Evolutionary conservation across 2,329 filamentous ascomycete species (phyloP).

Genomic region (Exophiala dermatitidis): DNA sequence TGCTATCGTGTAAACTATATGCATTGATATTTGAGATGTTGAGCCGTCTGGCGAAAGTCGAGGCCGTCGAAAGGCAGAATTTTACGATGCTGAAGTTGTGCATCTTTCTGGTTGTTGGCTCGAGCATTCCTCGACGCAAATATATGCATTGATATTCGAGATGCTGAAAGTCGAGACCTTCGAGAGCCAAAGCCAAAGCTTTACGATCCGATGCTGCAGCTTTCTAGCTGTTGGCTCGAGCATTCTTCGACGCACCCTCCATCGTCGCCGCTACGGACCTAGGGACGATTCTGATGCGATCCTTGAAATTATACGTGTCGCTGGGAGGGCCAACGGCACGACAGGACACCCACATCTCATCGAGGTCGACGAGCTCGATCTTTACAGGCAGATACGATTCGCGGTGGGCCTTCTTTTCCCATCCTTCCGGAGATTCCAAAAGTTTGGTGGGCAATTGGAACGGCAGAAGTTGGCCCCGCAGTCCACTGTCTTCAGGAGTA

Average conservation of each 20-base stretch:
- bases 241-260: neutral
- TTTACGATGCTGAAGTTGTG: neutral
- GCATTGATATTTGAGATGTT: neutral
- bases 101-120: neutral
- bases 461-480: conserved; percentile 15
- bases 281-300: conserved; percentile 8
- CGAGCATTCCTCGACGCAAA: neutral
- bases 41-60: neutral
- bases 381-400: conserved; percentile 21
- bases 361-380: conserved; percentile 18
- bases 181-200: too few relatives aligned
- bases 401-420: conserved; percentile 12
- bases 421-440: conserved; percentile 10
- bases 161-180: neutral
- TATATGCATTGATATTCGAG: neutral
- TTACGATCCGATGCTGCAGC: too few relatives aligned
- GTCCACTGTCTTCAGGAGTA: conserved; percentile 10
- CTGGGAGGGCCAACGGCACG: conserved; percentile 11
- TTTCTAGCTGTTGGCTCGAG: neutral
- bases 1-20: neutral
- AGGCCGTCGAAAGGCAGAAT: neutral
- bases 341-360: conserved; percentile 1
- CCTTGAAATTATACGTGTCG: conserved; percentile 5
- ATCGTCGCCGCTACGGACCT: neutral
- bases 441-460: conserved; percentile 10